Evolutionary conservation across 164 flowering plant genomes (phyloP), one percentile per base, ranked within the genome.

Genomic region (Hamamelis virginiana): DNA sequence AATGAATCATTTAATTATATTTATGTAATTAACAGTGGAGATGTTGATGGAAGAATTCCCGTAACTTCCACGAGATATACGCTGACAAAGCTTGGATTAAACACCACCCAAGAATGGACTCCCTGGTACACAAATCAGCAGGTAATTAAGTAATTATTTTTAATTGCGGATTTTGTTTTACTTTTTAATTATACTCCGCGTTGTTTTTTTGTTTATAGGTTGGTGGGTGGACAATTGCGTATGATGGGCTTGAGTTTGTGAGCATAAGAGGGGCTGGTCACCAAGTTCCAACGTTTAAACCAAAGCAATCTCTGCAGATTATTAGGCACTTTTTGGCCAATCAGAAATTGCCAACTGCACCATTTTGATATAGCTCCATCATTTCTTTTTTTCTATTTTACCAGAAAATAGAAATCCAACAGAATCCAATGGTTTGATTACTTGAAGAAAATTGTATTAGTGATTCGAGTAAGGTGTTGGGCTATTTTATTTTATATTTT

Each of bases 211-310:
- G 41, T 8, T 13, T 28, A 38, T 56, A 89, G 90, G 94, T 89
- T 33, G 97, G 89, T 15, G 97, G 97, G 16, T 91, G 92, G 91
- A 88, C 85, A 2, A 69, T 81, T 1, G 80, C 28, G 1, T 91
- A 89, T 27, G 83, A 86, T n/a, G 92, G 92, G 26, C 69, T 91
- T 8, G 80, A 59, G 59, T 91, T 84, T 64, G 87, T 80, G 26
- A 91, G 90, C 0, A 69, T 91, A 0, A 82, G 97, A 78, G 94
- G 91, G 4, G 94, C 97, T 0, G 97, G 97, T 1, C 92, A 91
- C 50, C 82, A 89, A 65, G 97, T 89, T 57, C 92, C 97, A 4
- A 76, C 81, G 1, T 82, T 82, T 33, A 76, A 72, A 51, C 96
- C 96, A 19, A 75, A 73, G 64, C 73, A 78, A 50, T 67, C 91